Conservation (phyloP, 306 rosid species). For the Begonia peltatifolia region DNA sequence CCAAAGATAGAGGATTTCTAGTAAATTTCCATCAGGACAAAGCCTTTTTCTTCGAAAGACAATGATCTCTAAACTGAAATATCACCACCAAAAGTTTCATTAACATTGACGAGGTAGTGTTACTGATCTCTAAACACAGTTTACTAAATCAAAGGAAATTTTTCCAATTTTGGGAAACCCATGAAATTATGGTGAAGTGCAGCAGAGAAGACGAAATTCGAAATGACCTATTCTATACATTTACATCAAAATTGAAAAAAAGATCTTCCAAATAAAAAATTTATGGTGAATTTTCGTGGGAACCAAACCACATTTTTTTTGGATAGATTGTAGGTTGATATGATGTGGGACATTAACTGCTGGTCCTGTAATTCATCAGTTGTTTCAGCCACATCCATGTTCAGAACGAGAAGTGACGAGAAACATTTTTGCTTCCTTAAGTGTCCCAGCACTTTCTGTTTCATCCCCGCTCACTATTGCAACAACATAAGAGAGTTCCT, state of each 20-base stretch:
- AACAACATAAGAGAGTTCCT: too few relatives aligned
- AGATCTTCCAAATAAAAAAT: slow-evolving; percentile 48
- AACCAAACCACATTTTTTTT: slow-evolving; percentile 58
- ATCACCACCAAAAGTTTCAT: slow-evolving; percentile 8
- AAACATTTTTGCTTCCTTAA: slow-evolving; percentile 7
- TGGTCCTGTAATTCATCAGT: slow-evolving; percentile 49
- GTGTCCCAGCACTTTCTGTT: too few relatives aligned
- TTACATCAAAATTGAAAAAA: slow-evolving; percentile 36
- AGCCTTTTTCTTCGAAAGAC: slow-evolving; percentile 5
- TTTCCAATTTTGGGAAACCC: slow-evolving; percentile 33
- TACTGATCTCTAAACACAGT: slow-evolving; percentile 22
- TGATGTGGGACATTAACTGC: slow-evolving; percentile 95
- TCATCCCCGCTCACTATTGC: too few relatives aligned
- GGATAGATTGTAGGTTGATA: slow-evolving; percentile 70
- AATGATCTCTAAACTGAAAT: neutral
- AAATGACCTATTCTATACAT: slow-evolving; percentile 28
- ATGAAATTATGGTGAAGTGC: slow-evolving; percentile 57
- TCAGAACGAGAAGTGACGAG: slow-evolving; percentile 68
- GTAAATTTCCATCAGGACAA: slow-evolving; percentile 14
- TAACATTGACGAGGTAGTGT: slow-evolving; percentile 30
- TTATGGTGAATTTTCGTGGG: slow-evolving; percentile 81
- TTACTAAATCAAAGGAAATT: slow-evolving; percentile 32
- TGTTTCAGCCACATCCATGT: slow-evolving; percentile 53
- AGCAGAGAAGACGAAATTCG: slow-evolving; percentile 21
- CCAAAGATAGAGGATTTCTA: slow-evolving; percentile 29